phyloP scores from a whole-genome alignment of 768 basidiomycete genomes.

The Mycena kentingensis region DNA sequence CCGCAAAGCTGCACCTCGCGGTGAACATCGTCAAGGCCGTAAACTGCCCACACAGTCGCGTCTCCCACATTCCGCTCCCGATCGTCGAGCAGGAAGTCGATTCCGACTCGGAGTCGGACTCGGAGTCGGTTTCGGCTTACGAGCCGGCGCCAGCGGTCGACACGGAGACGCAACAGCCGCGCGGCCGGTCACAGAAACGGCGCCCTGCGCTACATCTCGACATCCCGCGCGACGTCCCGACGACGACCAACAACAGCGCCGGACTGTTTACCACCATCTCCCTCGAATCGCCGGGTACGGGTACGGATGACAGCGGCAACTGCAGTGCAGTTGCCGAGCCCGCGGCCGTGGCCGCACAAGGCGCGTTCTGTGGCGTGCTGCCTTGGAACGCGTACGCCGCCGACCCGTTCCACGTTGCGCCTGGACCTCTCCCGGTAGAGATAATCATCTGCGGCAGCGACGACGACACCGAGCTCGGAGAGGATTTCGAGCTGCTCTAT shows the following conservation, averaged over 20 bases:
- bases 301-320: not conserved
- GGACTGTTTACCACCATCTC: not conserved
- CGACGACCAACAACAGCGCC: not conserved
- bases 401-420: not conserved
- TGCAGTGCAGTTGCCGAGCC: too few species aligned
- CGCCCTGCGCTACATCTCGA: not conserved
- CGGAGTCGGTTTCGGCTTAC: slow-evolving; percentile 14
- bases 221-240: not conserved
- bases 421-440: not conserved
- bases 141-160: slow-evolving; percentile 15
- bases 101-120: slow-evolving; percentile 9
- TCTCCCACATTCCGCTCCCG: slow-evolving; percentile 44
- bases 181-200: too few species aligned
- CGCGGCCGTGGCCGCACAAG: not conserved
- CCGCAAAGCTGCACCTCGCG: slow-evolving; percentile 43
- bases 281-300: not conserved
- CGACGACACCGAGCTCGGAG: not conserved
- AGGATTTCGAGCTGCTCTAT: not conserved
- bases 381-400: not conserved
- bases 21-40: slow-evolving; percentile 47
- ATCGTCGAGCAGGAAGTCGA: slow-evolving; percentile 34
- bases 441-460: not conserved
- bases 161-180: too few species aligned
- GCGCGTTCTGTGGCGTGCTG: not conserved
- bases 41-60: slow-evolving; percentile 37